These are phyloP conservation scores for Albifimbria verrucaria DNA, from an alignment of 2,329 filamentous ascomycete species.

Conservation along the genomic window DNA sequence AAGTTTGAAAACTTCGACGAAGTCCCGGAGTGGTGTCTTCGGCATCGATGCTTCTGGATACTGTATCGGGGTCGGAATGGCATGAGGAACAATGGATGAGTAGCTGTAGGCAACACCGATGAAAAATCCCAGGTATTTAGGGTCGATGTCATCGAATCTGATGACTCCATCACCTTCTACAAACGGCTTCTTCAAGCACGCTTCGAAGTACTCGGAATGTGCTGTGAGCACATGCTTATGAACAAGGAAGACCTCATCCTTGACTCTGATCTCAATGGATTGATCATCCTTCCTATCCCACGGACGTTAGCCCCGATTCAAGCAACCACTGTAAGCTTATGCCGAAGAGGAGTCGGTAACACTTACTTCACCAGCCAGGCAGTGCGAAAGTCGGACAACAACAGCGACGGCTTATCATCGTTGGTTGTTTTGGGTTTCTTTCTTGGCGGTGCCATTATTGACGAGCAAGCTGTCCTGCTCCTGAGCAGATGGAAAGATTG, in stretches of 20 bases:
- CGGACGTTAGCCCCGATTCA: neutral
- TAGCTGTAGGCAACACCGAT: slow-evolving; percentile 31
- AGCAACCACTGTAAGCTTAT: no score
- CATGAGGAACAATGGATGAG: slow-evolving; percentile 28
- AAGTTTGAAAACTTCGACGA: slow-evolving; percentile 32
- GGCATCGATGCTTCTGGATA: slow-evolving; percentile 21
- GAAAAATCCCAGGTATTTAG: slow-evolving; percentile 29
- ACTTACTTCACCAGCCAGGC: slow-evolving; percentile 32
- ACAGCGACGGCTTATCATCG: slow-evolving; percentile 17
- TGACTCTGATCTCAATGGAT: slow-evolving; percentile 23
- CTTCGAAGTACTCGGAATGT: slow-evolving; percentile 31
- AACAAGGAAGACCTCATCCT: slow-evolving; percentile 25
- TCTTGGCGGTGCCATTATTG: slow-evolving; percentile 19
- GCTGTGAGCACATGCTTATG: slow-evolving; percentile 25
- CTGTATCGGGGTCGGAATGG: slow-evolving; percentile 15
- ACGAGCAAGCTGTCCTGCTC: neutral
- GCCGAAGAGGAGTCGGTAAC: neutral
- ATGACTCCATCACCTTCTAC: slow-evolving; percentile 23
- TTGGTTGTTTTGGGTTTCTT: slow-evolving; percentile 18
- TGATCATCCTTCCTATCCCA: slow-evolving; percentile 23
- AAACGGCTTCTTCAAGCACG: slow-evolving; percentile 23
- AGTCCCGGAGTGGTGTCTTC: slow-evolving; percentile 27
- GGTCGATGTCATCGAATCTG: slow-evolving; percentile 28
- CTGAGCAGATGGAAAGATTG: neutral
- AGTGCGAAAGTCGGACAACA: slow-evolving; percentile 27